Evolutionary conservation across 176 grass and related monocot genomes (phyloP).

Genomic region (Urochloa ruziziensis): DNA sequence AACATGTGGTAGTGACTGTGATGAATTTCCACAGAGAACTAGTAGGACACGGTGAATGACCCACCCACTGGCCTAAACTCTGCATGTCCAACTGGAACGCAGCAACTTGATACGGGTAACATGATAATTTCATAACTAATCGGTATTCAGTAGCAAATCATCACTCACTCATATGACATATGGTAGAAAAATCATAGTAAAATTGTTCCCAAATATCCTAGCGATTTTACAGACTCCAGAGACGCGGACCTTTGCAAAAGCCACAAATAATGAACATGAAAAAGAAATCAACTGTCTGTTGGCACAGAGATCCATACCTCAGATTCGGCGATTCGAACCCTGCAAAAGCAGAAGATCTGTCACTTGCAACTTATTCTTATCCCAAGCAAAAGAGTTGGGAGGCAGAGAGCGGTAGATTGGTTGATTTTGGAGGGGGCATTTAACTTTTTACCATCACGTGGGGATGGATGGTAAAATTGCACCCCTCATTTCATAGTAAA

Average conservation of each 20-base stretch:
- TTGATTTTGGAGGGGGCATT: background rate
- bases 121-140: background rate
- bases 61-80: background rate
- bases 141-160: background rate
- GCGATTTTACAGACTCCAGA: background rate
- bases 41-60: background rate
- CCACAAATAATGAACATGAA: background rate
- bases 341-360: background rate
- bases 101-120: background rate
- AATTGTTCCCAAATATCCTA: background rate
- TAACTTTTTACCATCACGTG: no score
- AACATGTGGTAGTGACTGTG: background rate
- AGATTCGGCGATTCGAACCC: slow-evolving; percentile 48
- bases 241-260: background rate
- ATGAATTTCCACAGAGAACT: background rate
- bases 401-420: background rate
- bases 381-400: background rate
- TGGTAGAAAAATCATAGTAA: background rate
- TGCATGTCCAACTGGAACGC: background rate
- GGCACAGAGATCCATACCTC: slow-evolving; percentile 33
- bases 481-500: no score
- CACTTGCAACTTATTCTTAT: background rate
- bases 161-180: background rate
- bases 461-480: no score
- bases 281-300: background rate